A percentile compares a stretch with the other conserved stretches of the same genome.
These are phyloP conservation scores for Penicillium argentinense DNA, from an alignment of 495 filamentous ascomycete species.

Conservation along the genomic window DNA sequence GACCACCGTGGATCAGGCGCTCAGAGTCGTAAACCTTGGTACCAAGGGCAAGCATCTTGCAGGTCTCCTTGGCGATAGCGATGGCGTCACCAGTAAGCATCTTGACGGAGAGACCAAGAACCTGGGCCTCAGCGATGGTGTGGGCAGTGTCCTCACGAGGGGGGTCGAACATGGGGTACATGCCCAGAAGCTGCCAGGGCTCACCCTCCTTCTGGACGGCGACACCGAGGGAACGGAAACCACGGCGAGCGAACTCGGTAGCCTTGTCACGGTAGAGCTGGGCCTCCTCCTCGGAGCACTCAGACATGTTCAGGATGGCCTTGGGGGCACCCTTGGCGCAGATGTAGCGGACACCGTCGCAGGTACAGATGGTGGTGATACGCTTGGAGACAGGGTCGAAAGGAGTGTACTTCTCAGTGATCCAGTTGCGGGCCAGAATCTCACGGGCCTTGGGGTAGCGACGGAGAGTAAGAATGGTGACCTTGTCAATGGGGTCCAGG, in stretches of 20 bases:
- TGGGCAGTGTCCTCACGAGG: slow-evolving; percentile 76
- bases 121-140: slow-evolving; percentile 74
- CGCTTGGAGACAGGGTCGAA: slow-evolving; percentile 80
- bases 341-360: slow-evolving; percentile 65
- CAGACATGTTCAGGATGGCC: slow-evolving; percentile 64
- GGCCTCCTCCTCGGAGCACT: slow-evolving; percentile 64
- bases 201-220: slow-evolving; percentile 67
- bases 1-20: slow-evolving; percentile 71
- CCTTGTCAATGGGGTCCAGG: slow-evolving; percentile 75
- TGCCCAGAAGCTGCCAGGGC: slow-evolving; percentile 68
- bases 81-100: slow-evolving; percentile 81
- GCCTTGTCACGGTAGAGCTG: slow-evolving; percentile 68
- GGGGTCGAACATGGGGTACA: slow-evolving; percentile 78
- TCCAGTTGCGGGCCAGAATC: slow-evolving; percentile 68
- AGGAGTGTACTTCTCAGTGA: slow-evolving; percentile 72
- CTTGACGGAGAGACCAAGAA: slow-evolving; percentile 74
- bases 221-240: slow-evolving; percentile 80
- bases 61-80: slow-evolving; percentile 77
- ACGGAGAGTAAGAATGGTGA: slow-evolving; percentile 71
- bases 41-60: slow-evolving; percentile 75
- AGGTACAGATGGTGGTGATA: slow-evolving; percentile 65
- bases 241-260: slow-evolving; percentile 72
- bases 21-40: slow-evolving; percentile 80
- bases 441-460: slow-evolving; percentile 72
- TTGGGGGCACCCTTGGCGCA: slow-evolving; percentile 76